Evolutionary conservation across 192 early-diverging fungal species (phyloP).

Genomic region (Backusella psychrophila): DNA sequence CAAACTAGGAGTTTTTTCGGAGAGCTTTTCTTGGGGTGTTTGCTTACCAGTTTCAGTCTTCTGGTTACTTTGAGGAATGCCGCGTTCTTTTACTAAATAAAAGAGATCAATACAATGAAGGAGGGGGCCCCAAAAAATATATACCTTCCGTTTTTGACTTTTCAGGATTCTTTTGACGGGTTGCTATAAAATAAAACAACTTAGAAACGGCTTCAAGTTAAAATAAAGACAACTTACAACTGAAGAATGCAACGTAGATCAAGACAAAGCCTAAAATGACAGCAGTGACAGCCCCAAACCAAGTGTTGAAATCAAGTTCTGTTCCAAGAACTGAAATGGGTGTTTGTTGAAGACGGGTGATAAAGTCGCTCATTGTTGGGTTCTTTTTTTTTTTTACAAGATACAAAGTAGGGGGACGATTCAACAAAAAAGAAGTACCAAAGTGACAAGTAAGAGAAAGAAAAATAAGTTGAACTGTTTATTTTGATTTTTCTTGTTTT

Average conservation of each 20-base stretch:
- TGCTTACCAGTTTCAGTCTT: not conserved
- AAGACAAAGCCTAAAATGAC: not conserved
- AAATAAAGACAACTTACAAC: not conserved
- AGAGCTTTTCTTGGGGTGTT: too few species aligned
- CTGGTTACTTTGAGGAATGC: not conserved
- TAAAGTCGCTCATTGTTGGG: not conserved
- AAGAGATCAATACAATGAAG: not conserved
- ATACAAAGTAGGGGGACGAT: not conserved
- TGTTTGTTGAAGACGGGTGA: not conserved
- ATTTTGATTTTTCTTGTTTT: not conserved
- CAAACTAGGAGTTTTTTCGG: not conserved
- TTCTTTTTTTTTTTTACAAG: not conserved
- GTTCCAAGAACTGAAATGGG: not conserved
- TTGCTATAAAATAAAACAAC: not conserved
- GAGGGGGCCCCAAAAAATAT: not conserved
- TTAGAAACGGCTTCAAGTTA: not conserved
- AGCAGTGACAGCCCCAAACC: not conserved
- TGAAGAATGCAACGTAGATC: not conserved
- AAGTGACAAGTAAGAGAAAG: not conserved
- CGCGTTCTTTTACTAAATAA: not conserved
- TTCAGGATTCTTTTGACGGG: not conserved
- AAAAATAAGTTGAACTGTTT: not conserved
- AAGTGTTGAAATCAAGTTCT: not conserved
- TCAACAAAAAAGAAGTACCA: not conserved
- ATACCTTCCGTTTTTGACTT: not conserved